A percentile compares a stretch with the other conserved stretches of the same genome.
Conservation (phyloP, 2,329 filamentous ascomycete genomes). For the Talaromyces sp. region DNA sequence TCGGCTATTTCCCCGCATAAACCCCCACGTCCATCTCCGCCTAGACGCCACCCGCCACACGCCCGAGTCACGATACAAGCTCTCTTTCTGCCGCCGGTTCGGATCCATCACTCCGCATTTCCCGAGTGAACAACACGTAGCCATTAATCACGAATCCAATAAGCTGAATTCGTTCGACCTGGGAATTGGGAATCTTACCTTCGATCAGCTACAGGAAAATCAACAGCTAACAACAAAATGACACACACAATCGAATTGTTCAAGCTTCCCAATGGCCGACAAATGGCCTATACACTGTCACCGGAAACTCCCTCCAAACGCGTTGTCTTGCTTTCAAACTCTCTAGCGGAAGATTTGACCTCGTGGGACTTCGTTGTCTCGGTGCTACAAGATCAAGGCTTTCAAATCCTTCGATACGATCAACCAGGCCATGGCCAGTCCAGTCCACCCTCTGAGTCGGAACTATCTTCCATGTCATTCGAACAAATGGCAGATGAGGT, state of each 20-base stretch:
- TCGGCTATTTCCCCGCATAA: conserved; percentile 3
- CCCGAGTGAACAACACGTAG: too few species aligned
- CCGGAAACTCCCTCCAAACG: conserved; percentile 26
- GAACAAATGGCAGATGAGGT: conserved; percentile 45
- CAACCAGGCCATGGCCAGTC: conserved; percentile 50
- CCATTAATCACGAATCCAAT: too few species aligned
- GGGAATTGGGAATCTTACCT: too few species aligned
- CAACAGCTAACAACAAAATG: neutral
- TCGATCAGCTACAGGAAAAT: neutral
- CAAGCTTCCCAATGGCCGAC: conserved; percentile 15
- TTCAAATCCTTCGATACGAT: conserved; percentile 49
- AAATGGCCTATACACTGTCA: conserved; percentile 15
- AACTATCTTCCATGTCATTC: conserved; percentile 41
- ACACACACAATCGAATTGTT: conserved; percentile 6
- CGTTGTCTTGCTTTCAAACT: conserved; percentile 45
- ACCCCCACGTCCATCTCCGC: neutral
- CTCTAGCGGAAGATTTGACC: conserved; percentile 40
- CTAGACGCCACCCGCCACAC: too few species aligned
- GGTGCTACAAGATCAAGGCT: conserved; percentile 38
- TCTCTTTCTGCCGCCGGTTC: too few species aligned
- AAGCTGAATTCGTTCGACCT: too few species aligned
- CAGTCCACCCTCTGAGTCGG: conserved; percentile 29
- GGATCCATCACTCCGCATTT: too few species aligned
- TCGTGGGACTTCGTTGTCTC: conserved; percentile 46
- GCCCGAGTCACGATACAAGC: too few species aligned